Base-by-base conservation (phyloP, 2,329 filamentous ascomycete genomes). In the Fusarium sp. region DNA sequence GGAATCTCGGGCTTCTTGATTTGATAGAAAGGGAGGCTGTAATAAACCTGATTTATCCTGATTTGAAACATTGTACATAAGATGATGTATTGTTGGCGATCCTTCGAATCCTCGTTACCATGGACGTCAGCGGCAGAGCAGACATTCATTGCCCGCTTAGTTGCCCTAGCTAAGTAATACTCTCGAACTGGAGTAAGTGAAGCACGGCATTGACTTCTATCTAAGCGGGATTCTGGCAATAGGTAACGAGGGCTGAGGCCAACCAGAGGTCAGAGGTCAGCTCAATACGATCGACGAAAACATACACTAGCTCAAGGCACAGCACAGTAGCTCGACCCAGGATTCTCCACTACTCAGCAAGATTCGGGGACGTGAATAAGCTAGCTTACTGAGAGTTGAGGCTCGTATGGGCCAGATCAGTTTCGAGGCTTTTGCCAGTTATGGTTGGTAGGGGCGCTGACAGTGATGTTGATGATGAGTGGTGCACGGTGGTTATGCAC, bases 361-460 rank as follows among this genome's bases (percentile, higher is more conserved):
- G 15, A 26, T 15, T 55, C 41, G 55, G 62, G n/a, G 24, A 4
- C 24, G 31, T 67, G 33, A 53, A 33, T 53, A 67, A 67, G 45
- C 53, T 44, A 26, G 53, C 45, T 67, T 51, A 67, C 39, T 47
- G 64, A 61, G 62, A 67, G 7, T 39, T 54, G 33, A 30, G 26
- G 24, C 50, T 39, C 15, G 20, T 60, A 36, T 51, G 24, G 38
- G 44, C n/a, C n/a, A n/a, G n/a, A n/a, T 36, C 33, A 50, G 44
- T 51, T 45, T 35, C 14, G 20, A 65, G 20, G 35, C 33, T 20
- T 39, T 42, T 41, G 36, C 24, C 20, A 39, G 24, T 44, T 36
- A 50, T 36, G 30, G 31, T 18, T 33, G n/a, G 15, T 18, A 16
- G 22, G 16, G 60, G 26, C 18, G 39, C 30, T 57, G 30, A 41